These are phyloP conservation scores for Fagopyrum homotropicum DNA, from an alignment of 148 eudicot species.

Conservation along the genomic window DNA sequence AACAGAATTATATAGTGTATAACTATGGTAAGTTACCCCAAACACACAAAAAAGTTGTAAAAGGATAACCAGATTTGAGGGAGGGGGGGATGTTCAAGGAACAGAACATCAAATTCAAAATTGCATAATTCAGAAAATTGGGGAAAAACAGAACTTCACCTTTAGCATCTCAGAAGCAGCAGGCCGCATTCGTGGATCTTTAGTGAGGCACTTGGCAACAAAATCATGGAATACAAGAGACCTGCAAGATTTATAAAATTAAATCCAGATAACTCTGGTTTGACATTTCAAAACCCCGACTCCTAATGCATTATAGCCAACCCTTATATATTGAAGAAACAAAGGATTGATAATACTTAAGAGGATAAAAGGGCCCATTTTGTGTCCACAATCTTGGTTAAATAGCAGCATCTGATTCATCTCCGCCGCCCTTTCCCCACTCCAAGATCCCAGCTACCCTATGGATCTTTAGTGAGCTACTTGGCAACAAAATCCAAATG, in stretches of 20 bases:
- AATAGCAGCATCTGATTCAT: too few species aligned
- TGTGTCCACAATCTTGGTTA: too few species aligned
- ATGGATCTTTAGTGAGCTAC: too few species aligned
- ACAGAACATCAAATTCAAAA: not conserved
- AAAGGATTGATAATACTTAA: too few species aligned
- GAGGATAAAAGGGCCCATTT: too few species aligned
- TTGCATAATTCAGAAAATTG: conserved; percentile 6
- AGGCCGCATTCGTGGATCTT: conserved; percentile 90
- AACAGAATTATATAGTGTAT: not conserved
- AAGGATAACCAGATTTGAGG: not conserved
- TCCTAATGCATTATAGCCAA: not conserved
- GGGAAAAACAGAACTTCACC: conserved; percentile 28
- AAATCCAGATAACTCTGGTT: not conserved
- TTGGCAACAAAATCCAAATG: too few species aligned
- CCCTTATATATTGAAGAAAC: not conserved
- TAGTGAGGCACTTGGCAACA: conserved; percentile 92
- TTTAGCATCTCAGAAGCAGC: conserved; percentile 86
- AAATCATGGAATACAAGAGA: conserved; percentile 96
- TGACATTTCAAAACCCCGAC: not conserved
- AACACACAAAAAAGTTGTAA: not conserved
- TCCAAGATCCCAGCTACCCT: too few species aligned
- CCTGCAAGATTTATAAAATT: conserved; percentile 33
- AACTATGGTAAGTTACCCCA: not conserved
- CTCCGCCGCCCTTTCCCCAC: too few species aligned
- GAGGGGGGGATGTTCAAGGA: too few species aligned